Percentiles rank a stretch among this genome's conserved stretches.
Evolutionary conservation across 2,329 filamentous ascomycete species (phyloP).

Genomic region (Neopestalotiopsis sp.): DNA sequence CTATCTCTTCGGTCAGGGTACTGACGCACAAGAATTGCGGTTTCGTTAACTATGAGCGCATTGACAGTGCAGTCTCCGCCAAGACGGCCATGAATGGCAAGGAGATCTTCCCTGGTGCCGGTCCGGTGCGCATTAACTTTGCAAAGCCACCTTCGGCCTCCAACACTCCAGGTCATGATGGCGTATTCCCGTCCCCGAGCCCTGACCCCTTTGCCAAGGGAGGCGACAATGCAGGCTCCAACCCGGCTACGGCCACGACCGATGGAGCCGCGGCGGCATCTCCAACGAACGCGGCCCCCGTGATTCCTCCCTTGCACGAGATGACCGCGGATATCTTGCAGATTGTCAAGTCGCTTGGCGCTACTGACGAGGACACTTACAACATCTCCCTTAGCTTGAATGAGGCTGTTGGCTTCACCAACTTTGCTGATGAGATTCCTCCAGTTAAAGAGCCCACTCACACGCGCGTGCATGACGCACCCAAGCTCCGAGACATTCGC

Average conservation of each 20-base stretch:
- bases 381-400: slow-evolving; percentile 78
- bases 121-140: slow-evolving; percentile 94
- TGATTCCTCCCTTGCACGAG: slow-evolving; percentile 75
- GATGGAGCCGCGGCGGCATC: slow-evolving; percentile 35
- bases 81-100: slow-evolving; percentile 91
- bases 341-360: slow-evolving; percentile 89
- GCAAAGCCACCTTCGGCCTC: slow-evolving; percentile 93
- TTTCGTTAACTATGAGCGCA: slow-evolving; percentile 94
- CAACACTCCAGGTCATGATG: slow-evolving; percentile 86
- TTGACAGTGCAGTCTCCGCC: slow-evolving; percentile 89
- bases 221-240: slow-evolving; percentile 50
- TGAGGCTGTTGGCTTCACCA: slow-evolving; percentile 74
- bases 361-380: slow-evolving; percentile 76
- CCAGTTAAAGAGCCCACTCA: slow-evolving; percentile 86
- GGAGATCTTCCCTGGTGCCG: slow-evolving; percentile 96
- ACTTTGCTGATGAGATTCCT: slow-evolving; percentile 85
- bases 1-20: slow-evolving; percentile 89
- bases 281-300: slow-evolving; percentile 58
- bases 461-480: slow-evolving; percentile 88
- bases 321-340: slow-evolving; percentile 82
- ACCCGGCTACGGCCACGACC: slow-evolving; percentile 47
- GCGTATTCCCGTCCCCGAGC: slow-evolving; percentile 87
- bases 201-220: slow-evolving; percentile 79
- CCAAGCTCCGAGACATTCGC: slow-evolving; percentile 91
- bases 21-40: slow-evolving; percentile 99